Percentiles rank a stretch among this genome's conserved stretches.
These are phyloP conservation scores for Pleurotus ostreatus DNA, from an alignment of 768 basidiomycete species.

Conservation along the genomic window DNA sequence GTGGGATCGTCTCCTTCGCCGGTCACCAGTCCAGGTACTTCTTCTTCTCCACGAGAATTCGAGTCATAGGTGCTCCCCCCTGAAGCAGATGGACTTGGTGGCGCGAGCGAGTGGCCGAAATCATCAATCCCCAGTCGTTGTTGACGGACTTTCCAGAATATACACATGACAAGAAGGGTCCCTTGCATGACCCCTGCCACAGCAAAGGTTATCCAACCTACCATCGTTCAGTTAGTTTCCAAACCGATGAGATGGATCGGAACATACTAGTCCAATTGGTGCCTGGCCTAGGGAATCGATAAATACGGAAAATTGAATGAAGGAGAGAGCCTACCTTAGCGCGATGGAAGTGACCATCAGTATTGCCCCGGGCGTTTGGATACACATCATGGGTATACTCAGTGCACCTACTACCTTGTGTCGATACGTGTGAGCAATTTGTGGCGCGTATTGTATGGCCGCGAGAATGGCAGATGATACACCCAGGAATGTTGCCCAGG, in stretches of 20 bases:
- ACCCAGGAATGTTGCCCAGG: slow-evolving; percentile 88
- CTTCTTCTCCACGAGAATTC: background rate
- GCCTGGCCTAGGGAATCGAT: slow-evolving; percentile 45
- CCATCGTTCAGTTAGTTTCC: background rate
- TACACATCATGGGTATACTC: slow-evolving; percentile 93
- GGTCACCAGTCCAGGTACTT: slow-evolving; percentile 21
- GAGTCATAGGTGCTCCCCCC: background rate
- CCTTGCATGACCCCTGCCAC: slow-evolving; percentile 85
- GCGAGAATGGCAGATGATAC: slow-evolving; percentile 76
- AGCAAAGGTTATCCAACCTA: slow-evolving; percentile 80
- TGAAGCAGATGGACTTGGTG: background rate
- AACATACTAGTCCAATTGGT: slow-evolving; percentile 81
- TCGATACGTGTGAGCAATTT: slow-evolving; percentile 75
- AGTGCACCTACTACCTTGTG: slow-evolving; percentile 85
- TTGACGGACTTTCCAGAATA: slow-evolving; percentile 83
- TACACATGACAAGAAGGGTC: slow-evolving; percentile 77
- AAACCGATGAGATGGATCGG: background rate
- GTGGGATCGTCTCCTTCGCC: slow-evolving; percentile 19
- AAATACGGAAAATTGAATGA: slow-evolving; percentile 1
- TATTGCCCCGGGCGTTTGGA: slow-evolving; percentile 87
- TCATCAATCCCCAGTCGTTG: slow-evolving; percentile 75
- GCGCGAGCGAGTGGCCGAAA: slow-evolving; percentile 59
- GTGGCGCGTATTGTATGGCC: slow-evolving; percentile 84
- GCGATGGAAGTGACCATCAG: slow-evolving; percentile 86
- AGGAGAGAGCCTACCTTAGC: slow-evolving; percentile 41